Base-by-base conservation (phyloP, 306 rosid species). In the Acacia confusa region DNA sequence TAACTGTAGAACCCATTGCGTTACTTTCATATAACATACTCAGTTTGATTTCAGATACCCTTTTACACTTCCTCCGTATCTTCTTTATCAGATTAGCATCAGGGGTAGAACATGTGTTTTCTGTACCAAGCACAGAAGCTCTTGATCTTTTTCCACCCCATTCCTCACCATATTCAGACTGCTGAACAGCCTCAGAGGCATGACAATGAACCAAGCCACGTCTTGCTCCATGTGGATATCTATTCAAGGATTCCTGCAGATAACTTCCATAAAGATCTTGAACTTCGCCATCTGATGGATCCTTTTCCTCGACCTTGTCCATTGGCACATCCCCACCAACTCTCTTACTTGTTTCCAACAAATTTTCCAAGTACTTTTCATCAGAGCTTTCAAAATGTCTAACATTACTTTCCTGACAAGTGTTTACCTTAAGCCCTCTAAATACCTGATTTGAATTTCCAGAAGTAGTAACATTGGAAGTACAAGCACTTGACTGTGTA, bases 11-110 rank as follows among this genome's bases (percentile, higher is more conserved):
- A 74, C 67, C 78, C 58, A 70, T 64, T 78, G 72, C 81, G 77
- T 83, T 84, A 78, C 89, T 74, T 77, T 78, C 88, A 80, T 71
- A 76, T 45, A 85, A 72, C 78, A 79, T 76, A 80, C 87, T 87
- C 84, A 77, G 74, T 84, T 90, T 88, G 77, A 93, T 91, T 89
- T 96, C 92, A 40, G 99, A 96, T 72, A 92, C 87, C 93, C 80
- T 91, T 84, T 90, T 96, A 83, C 92, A 88, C 89, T 90, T 96
- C 86, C 91, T 88, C 78, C 84, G 88, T 44, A 70, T 77, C 89
- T 93, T 96, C 91, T 79, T 93, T 88, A 82, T 92, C 77, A 74
- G 79, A 86, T 41, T 77, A 82, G 80, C 72, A 84, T 86, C 88
- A 45, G 75, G 72, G 55, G 85, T 70, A 85, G 89, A 76, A 86